These are phyloP conservation scores for Lasiosphaeria ovina DNA, from an alignment of 495 filamentous ascomycete species.

Conservation along the genomic window DNA sequence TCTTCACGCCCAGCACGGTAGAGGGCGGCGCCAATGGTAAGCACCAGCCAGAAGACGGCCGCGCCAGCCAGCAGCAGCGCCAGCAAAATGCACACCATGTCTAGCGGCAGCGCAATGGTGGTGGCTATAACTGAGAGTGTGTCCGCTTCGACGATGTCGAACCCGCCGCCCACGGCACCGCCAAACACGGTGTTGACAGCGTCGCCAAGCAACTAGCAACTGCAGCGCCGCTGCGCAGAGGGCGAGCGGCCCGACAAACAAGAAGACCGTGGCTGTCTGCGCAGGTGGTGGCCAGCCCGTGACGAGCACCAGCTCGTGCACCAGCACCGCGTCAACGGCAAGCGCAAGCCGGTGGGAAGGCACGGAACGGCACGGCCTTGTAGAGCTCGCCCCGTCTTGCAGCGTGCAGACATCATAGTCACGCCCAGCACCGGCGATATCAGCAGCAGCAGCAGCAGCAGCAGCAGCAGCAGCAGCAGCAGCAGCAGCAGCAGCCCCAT, in stretches of 20 bases:
- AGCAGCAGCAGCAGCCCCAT: no score
- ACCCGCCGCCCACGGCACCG: background rate
- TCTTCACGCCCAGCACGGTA: conserved; percentile 1
- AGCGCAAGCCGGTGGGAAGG: background rate
- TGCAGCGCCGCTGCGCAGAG: conserved; percentile 16
- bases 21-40: conserved; percentile 7
- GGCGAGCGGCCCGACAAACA: conserved; percentile 14
- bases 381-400: no score
- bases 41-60: conserved; percentile 12
- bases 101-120: background rate
- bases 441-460: no score
- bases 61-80: conserved; percentile 16
- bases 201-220: conserved; percentile 13
- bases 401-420: no score
- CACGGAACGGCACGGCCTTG: background rate
- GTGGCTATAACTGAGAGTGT: background rate
- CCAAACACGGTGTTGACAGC: conserved; percentile 5
- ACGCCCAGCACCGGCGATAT: no score
- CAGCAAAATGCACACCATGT: conserved; percentile 10
- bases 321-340: conserved; percentile 11
- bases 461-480: no score
- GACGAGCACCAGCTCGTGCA: conserved; percentile 21
- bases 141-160: background rate
- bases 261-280: conserved; percentile 11
- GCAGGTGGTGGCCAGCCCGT: conserved; percentile 16